Conservation (phyloP, 805 yeast genomes). For the Ogataea neopini region DNA sequence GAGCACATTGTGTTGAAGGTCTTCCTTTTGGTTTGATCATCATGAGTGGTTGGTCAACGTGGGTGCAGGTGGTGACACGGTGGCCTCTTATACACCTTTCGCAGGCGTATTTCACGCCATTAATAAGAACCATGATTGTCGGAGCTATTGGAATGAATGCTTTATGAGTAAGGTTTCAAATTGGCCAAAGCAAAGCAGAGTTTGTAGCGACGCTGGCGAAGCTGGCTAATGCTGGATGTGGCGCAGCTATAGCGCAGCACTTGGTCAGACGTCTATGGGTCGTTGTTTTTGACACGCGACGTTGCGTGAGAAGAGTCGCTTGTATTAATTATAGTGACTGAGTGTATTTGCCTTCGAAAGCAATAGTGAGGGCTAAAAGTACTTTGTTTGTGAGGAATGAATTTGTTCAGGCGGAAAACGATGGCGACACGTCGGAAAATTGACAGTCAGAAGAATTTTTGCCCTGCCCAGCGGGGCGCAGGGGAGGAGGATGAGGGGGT, state of each 20-base stretch:
- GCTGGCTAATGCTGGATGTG: background rate
- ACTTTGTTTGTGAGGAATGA: background rate
- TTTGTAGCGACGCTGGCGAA: background rate
- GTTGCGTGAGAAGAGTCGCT: constrained; percentile 1
- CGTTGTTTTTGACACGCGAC: background rate
- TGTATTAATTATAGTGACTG: background rate
- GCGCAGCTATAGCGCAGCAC: background rate
- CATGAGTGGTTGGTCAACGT: constrained; percentile 84
- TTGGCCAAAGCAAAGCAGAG: background rate
- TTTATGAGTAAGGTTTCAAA: background rate
- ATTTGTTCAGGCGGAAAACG: constrained; percentile 1
- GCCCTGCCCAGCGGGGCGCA: background rate
- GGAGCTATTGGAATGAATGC: background rate
- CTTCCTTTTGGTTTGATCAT: constrained; percentile 97
- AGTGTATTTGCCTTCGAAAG: background rate
- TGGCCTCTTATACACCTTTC: constrained; percentile 96
- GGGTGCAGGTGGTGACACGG: constrained; percentile 90
- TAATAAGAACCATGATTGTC: constrained; percentile 73
- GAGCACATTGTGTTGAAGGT: constrained; percentile 89
- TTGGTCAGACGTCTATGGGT: constrained; percentile 1
- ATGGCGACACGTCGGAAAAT: background rate
- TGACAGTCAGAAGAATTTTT: too few species aligned
- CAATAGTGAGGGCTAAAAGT: constrained; percentile 1
- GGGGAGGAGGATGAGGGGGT: background rate
- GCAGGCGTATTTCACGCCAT: constrained; percentile 95